These are phyloP conservation scores for Dictyostelium firmibasis DNA, from an alignment of 78 protist genomes.

Conservation along the genomic window DNA sequence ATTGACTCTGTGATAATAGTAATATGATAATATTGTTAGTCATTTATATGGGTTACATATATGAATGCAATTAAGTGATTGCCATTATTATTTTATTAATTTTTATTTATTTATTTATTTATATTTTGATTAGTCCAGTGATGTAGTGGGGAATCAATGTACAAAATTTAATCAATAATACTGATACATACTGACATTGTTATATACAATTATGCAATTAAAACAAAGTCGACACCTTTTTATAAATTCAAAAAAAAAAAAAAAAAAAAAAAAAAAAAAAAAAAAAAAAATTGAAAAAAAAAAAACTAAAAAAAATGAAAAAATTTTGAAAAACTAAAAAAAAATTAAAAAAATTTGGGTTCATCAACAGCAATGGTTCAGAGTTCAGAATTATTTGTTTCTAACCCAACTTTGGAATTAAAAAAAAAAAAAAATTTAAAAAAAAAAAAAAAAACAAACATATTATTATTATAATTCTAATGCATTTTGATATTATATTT, in stretches of 20 bases:
- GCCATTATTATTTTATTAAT: too few relatives aligned
- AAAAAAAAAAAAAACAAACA: too few relatives aligned
- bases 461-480: too few relatives aligned
- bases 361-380: neutral
- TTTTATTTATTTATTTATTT: neutral
- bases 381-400: too few relatives aligned
- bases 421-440: too few relatives aligned
- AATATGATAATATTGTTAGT: neutral
- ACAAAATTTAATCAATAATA: neutral
- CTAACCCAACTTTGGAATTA: too few relatives aligned
- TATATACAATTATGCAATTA: neutral
- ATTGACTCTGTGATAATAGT: constrained; percentile 24
- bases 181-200: constrained; percentile 7
- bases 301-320: neutral
- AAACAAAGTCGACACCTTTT: neutral
- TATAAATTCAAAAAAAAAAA: neutral
- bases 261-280: neutral
- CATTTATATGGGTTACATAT: too few relatives aligned
- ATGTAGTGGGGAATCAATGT: too few relatives aligned
- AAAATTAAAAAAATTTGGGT: neutral
- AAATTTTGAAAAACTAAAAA: neutral
- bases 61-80: too few relatives aligned
- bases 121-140: too few relatives aligned
- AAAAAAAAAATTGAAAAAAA: neutral
- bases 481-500: too few relatives aligned